Percentiles rank a stretch among this genome's conserved stretches.
Evolutionary conservation across 2,329 filamentous ascomycete genomes (phyloP).

Genomic region (Alternaria sp.): DNA sequence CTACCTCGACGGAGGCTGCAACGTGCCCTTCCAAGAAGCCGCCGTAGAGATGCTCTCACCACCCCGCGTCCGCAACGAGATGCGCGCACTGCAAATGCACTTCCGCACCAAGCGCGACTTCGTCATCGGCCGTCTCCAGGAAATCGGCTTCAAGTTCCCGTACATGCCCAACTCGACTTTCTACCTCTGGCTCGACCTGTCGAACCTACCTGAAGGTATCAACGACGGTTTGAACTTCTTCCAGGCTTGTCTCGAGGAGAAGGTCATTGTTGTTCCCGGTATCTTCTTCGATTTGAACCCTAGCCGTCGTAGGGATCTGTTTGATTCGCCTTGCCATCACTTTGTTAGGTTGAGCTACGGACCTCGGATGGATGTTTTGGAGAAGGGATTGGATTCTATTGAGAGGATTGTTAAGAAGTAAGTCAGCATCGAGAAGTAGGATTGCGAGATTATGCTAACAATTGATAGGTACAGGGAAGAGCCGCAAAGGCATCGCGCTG

Average conservation of each 20-base stretch:
- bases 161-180: constrained; percentile 91
- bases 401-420: constrained; percentile 50
- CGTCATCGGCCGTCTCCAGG: constrained; percentile 76
- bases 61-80: constrained; percentile 77
- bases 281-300: constrained; percentile 99
- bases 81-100: constrained; percentile 86
- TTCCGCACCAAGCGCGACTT: constrained; percentile 95
- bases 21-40: constrained; percentile 94
- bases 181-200: constrained; percentile 80
- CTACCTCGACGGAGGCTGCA: constrained; percentile 93
- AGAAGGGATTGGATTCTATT: constrained; percentile 50
- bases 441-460: not conserved
- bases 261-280: constrained; percentile 94
- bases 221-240: constrained; percentile 97
- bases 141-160: constrained; percentile 83
- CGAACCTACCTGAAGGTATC: constrained; percentile 76
- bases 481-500: constrained; percentile 17
- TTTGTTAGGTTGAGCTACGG: constrained; percentile 52
- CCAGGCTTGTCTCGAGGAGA: constrained; percentile 88
- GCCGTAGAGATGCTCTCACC: constrained; percentile 94
- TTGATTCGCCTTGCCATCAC: constrained; percentile 88
- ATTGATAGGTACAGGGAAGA: constrained; percentile 16
- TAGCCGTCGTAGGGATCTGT: constrained; percentile 84
- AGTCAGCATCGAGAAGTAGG: constrained; percentile 14
- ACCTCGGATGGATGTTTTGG: constrained; percentile 49